These are phyloP conservation scores for Zygotorulaspora sp. DNA, from an alignment of 805 yeast species.

Conservation along the genomic window DNA sequence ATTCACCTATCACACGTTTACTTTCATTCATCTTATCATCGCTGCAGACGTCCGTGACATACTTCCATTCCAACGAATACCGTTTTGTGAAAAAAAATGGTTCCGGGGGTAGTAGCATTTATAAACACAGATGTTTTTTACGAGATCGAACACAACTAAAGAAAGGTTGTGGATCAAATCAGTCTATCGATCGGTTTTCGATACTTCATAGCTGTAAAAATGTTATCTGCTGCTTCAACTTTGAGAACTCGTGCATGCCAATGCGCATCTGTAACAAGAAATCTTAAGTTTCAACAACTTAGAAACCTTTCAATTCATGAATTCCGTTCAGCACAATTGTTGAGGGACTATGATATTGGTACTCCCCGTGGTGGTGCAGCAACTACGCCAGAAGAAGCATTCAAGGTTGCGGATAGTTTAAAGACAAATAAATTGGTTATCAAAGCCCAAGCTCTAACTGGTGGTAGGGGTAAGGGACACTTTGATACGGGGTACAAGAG, in stretches of 20 bases:
- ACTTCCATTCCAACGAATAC: neutral
- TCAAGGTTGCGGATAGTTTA: constrained; percentile 69
- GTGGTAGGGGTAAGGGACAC: constrained; percentile 99
- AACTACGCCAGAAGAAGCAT: constrained; percentile 84
- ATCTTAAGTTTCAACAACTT: constrained; percentile 15
- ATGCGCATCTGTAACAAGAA: constrained; percentile 2
- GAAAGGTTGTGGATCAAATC: too few relatives aligned
- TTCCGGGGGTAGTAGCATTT: too few relatives aligned
- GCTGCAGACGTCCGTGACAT: neutral
- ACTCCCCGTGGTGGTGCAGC: constrained; percentile 93
- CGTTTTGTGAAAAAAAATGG: too few relatives aligned
- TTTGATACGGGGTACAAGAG: constrained; percentile 94
- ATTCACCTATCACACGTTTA: too few relatives aligned
- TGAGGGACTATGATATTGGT: constrained; percentile 78
- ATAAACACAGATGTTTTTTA: too few relatives aligned
- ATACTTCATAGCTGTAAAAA: constrained; percentile 40
- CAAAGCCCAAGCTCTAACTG: constrained; percentile 98
- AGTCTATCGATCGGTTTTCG: too few relatives aligned
- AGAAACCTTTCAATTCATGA: constrained; percentile 92
- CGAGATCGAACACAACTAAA: too few relatives aligned
- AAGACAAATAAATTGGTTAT: constrained; percentile 71
- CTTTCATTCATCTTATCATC: too few relatives aligned
- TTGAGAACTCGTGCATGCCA: constrained; percentile 11
- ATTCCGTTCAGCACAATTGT: constrained; percentile 86
- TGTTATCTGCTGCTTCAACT: constrained; percentile 12